Conservation (phyloP, 140 eudicot species). For the Erigeron philadelphicus region DNA sequence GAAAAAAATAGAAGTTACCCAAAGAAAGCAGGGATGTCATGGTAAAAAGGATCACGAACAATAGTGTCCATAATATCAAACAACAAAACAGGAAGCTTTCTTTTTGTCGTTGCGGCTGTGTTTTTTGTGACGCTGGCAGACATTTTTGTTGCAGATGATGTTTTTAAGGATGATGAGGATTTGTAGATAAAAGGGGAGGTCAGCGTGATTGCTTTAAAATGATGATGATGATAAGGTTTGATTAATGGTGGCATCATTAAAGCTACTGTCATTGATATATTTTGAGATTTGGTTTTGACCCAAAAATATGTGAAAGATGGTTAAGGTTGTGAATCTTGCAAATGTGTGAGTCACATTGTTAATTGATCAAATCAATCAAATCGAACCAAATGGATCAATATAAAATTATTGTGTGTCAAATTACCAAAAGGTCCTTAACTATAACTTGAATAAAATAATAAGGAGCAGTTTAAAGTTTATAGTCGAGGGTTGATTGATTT, state of each 20-base stretch:
- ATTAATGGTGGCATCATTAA: conserved; percentile 19
- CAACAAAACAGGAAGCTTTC: conserved; percentile 66
- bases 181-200: conserved; percentile 24
- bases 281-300: not conserved
- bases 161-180: conserved; percentile 15
- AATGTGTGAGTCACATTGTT: too few species aligned
- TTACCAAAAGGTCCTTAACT: too few species aligned
- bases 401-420: too few species aligned
- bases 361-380: too few species aligned
- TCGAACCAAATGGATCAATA: too few species aligned
- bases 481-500: too few species aligned
- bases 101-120: not conserved
- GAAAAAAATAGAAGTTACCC: conserved; percentile 39
- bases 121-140: conserved; percentile 2
- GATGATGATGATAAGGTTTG: conserved; percentile 29
- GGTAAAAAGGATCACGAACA: conserved; percentile 87
- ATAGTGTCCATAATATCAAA: conserved; percentile 90
- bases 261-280: conserved; percentile 21
- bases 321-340: too few species aligned
- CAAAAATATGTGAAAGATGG: too few species aligned
- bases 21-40: conserved; percentile 73
- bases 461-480: too few species aligned
- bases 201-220: not conserved
- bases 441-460: too few species aligned
- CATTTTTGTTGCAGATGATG: conserved; percentile 27